Conservation (phyloP, 306 rosid species). For the Quercus gilva region DNA sequence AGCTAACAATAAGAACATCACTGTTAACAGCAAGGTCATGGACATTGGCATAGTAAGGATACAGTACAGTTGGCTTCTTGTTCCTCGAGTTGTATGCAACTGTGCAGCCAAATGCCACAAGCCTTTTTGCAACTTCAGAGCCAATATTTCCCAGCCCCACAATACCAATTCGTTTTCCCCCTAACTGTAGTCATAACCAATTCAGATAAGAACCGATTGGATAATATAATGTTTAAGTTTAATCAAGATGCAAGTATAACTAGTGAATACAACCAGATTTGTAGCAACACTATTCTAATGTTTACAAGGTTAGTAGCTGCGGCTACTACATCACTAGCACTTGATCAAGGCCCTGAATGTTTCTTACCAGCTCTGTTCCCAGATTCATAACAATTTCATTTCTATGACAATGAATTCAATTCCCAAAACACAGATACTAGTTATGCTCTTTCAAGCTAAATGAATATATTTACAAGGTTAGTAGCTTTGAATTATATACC, state of each 20-base stretch:
- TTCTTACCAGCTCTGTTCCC: too few relatives aligned
- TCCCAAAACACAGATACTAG: too few relatives aligned
- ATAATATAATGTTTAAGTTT: not conserved
- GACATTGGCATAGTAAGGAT: constrained; percentile 1
- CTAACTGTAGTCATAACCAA: constrained; percentile 4
- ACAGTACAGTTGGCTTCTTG: not conserved
- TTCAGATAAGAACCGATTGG: not conserved
- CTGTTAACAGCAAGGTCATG: constrained; percentile 13
- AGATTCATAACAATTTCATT: too few relatives aligned
- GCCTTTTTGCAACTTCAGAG: constrained; percentile 20
- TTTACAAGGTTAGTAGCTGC: too few relatives aligned
- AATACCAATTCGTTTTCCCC: constrained; percentile 21
- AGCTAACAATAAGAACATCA: constrained; percentile 11
- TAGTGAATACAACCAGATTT: not conserved
- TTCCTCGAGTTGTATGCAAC: constrained; percentile 16
- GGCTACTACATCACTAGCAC: too few relatives aligned
- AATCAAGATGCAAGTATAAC: not conserved
- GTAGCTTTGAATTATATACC: not conserved
- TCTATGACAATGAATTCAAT: too few relatives aligned
- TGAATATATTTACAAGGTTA: not conserved
- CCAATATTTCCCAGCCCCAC: constrained; percentile 26
- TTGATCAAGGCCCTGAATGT: too few relatives aligned
- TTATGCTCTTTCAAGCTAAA: not conserved
- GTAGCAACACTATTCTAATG: not conserved
- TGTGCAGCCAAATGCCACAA: constrained; percentile 12